Evolutionary conservation across 495 filamentous ascomycete genomes (phyloP), one percentile per base, ranked within the genome.

Genomic region (Talaromyces stipitatus): DNA sequence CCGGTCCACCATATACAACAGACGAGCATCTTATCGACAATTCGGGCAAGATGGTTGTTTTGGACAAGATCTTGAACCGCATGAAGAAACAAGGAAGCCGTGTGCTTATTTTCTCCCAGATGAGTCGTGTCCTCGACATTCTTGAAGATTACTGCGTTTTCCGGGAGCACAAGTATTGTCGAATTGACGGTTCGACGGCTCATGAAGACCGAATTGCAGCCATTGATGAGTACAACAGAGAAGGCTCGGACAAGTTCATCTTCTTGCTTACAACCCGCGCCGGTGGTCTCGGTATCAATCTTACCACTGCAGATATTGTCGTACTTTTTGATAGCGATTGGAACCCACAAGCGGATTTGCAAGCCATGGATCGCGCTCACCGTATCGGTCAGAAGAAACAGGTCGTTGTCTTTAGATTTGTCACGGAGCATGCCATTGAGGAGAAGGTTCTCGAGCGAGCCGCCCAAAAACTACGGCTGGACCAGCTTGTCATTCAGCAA

Each of bases 401-500:
- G 64, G 94, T 99, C 2, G 80, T 90, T 29, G 94, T 97, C 1
- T 99, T 94, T 73, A 82, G 94, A 56, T 96, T 99, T 59, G 88
- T 99, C 45, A 99, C 94, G 0, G 95, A 99, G 65, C 91, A 95
- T 66, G 95, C 94, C 0, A 96, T 99, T 58, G 95, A 99, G 67
- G 95, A 99, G 70, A 97, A 97, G 72, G 95, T 99, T 8, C 74
- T 99, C 48, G 95, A 99, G 68, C 87, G 95, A 67, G 95, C 95
- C 6, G 95, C 95, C 2, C 95, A 99, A 65, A 99, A 99, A 68
- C 74, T 99, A 56, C 91, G 95, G 51, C 82, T 99, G 43, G 95
- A 99, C 64, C 94, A 97, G 71, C 82, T 99, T n/a, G 95, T 99
- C 56, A 99, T 99, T 64, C 95, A 99, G 61, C 95, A 99, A 78